These are phyloP conservation scores for Ceratobasidium papillatum DNA, from an alignment of 1,284 basidiomycete species.

Conservation along the genomic window DNA sequence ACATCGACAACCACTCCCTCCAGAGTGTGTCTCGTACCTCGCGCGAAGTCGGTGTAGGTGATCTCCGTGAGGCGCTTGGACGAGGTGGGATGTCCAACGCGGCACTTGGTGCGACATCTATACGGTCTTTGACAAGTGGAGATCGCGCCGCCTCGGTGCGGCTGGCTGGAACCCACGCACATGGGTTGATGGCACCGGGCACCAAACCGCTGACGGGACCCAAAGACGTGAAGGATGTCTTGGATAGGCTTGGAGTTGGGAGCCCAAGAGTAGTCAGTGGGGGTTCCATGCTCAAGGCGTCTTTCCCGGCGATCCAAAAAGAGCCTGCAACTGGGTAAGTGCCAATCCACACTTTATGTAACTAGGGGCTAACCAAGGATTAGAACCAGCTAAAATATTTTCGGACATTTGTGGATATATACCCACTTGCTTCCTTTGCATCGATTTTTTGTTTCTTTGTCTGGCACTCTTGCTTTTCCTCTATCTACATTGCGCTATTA, in stretches of 20 bases:
- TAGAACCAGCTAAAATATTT: conserved; percentile 1
- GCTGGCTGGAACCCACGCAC: conserved; percentile 53
- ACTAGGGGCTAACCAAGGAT: background rate
- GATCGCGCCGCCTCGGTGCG: conserved; percentile 62
- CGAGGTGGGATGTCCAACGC: conserved; percentile 81
- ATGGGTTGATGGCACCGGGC: conserved; percentile 60
- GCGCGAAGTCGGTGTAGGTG: conserved; percentile 81
- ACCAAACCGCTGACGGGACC: conserved; percentile 63
- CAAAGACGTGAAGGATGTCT: conserved; percentile 78
- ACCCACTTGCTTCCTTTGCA: background rate
- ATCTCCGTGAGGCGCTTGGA: conserved; percentile 84
- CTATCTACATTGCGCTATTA: conserved; percentile 22
- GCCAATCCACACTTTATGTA: background rate
- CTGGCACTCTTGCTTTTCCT: background rate
- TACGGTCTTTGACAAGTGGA: conserved; percentile 72
- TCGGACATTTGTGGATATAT: conserved; percentile 11
- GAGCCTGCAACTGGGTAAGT: conserved; percentile 54
- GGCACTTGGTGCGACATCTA: conserved; percentile 64
- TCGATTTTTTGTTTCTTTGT: background rate
- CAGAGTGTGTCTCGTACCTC: conserved; percentile 79
- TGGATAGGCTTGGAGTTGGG: conserved; percentile 79
- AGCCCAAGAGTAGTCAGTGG: conserved; percentile 59
- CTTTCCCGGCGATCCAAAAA: conserved; percentile 63
- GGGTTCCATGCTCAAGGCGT: conserved; percentile 66
- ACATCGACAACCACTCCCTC: conserved; percentile 85